These are phyloP conservation scores for Hymenoscyphus occultus DNA, from an alignment of 2,329 filamentous ascomycete species.

Conservation along the genomic window DNA sequence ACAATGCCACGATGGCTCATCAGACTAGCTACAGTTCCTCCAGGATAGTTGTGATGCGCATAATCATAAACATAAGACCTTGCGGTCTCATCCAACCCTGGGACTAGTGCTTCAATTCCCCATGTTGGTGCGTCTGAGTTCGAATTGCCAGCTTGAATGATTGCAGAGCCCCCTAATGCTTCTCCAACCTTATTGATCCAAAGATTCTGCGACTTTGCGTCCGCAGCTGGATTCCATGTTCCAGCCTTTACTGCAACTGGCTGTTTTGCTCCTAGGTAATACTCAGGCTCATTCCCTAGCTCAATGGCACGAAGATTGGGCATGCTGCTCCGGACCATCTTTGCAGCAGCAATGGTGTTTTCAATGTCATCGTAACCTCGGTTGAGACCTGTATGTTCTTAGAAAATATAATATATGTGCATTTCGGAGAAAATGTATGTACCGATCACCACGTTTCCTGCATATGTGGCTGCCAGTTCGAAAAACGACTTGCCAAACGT, in stretches of 20 bases:
- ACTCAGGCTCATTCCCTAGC: conserved; percentile 56
- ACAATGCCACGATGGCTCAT: conserved; percentile 32
- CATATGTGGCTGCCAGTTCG: conserved; percentile 47
- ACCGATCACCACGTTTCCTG: conserved; percentile 48
- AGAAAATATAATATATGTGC: not conserved
- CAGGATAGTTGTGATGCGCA: conserved; percentile 39
- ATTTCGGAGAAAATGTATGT: conserved; percentile 10
- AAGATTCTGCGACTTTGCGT: conserved; percentile 30
- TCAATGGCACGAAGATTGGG: conserved; percentile 52
- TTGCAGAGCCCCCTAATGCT: conserved; percentile 18
- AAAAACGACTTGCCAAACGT: conserved; percentile 54
- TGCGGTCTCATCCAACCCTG: conserved; percentile 24
- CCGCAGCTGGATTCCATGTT: conserved; percentile 27
- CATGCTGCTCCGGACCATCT: conserved; percentile 44
- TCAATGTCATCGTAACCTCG: conserved; percentile 49
- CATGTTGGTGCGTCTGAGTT: conserved; percentile 31
- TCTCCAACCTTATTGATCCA: conserved; percentile 29
- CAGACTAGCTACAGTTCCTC: conserved; percentile 35
- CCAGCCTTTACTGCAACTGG: conserved; percentile 30
- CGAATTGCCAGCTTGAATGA: conserved; percentile 33
- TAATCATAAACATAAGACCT: conserved; percentile 31
- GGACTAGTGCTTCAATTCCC: conserved; percentile 32
- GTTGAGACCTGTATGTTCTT: conserved; percentile 43
- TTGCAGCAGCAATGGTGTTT: conserved; percentile 54
- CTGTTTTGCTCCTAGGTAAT: conserved; percentile 36